phyloP scores from a whole-genome alignment of 148 eudicot species.

The Cornus kousa region DNA sequence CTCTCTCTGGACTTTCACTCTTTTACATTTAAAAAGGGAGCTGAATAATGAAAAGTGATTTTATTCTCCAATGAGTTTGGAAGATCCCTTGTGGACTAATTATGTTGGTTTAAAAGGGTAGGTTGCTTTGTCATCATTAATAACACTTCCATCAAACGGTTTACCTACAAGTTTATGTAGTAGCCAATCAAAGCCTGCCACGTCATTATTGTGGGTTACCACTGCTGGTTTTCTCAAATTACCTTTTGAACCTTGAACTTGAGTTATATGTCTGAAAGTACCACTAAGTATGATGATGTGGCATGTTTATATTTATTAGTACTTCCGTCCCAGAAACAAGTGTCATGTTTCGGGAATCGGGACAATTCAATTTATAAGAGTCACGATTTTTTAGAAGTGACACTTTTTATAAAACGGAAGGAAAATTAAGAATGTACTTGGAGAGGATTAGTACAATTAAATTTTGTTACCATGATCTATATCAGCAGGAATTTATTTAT shows the following conservation, averaged over 20 bases:
- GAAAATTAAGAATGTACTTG: neutral
- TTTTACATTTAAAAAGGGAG: neutral
- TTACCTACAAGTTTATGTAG: neutral
- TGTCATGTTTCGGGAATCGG: too few relatives aligned
- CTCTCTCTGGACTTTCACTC: neutral
- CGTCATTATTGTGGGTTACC: neutral
- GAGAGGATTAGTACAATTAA: neutral
- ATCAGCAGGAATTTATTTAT: too few relatives aligned
- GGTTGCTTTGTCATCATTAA: constrained; percentile 10
- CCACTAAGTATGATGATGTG: neutral
- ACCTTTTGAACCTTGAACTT: neutral
- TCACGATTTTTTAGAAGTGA: too few relatives aligned
- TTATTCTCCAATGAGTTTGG: constrained; percentile 45
- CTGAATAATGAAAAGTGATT: constrained; percentile 16
- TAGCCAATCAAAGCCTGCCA: neutral
- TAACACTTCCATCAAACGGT: neutral
- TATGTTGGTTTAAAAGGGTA: constrained; percentile 14
- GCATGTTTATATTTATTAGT: neutral
- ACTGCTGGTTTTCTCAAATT: neutral
- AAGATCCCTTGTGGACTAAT: constrained; percentile 27
- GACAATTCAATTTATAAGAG: too few relatives aligned
- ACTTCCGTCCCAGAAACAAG: too few relatives aligned
- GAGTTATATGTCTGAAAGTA: neutral
- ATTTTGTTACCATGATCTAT: neutral
- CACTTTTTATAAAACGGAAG: too few relatives aligned